phyloP scores from a whole-genome alignment of 163 green algal species.

The Scenedesmus sp. region DNA sequence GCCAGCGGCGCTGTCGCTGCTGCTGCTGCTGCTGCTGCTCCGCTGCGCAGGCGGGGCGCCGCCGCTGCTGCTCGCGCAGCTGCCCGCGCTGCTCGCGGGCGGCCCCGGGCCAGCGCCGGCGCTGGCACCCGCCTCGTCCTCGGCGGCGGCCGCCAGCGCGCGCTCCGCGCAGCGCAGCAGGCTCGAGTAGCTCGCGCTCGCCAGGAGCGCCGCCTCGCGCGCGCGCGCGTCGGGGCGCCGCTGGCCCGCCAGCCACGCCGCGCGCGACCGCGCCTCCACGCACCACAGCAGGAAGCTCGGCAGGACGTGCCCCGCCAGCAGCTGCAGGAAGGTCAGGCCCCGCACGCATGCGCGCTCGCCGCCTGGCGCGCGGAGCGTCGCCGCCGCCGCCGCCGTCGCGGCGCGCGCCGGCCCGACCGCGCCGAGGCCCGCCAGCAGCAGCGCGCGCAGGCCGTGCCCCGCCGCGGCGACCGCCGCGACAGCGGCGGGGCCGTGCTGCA shows the following conservation, averaged over 20 bases:
- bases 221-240: background rate
- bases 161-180: no score
- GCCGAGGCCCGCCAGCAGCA: background rate
- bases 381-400: background rate
- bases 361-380: background rate
- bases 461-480: background rate
- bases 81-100: background rate
- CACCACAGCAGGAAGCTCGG: slow-evolving; percentile 12
- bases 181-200: no score
- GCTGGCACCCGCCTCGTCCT: background rate
- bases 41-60: background rate
- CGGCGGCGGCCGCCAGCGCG: background rate
- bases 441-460: background rate
- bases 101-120: background rate
- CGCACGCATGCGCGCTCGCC: background rate
- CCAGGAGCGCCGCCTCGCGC: no score
- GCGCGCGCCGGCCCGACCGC: background rate
- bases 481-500: background rate
- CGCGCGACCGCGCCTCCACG: background rate
- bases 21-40: background rate
- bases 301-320: background rate
- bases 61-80: slow-evolving; percentile 8
- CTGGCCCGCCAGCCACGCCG: background rate
- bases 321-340: slow-evolving; percentile 9
- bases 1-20: background rate